Evolutionary conservation across 257 asterid species (phyloP), one percentile per base, ranked within the genome.

Genomic region (Misopates orontium): DNA sequence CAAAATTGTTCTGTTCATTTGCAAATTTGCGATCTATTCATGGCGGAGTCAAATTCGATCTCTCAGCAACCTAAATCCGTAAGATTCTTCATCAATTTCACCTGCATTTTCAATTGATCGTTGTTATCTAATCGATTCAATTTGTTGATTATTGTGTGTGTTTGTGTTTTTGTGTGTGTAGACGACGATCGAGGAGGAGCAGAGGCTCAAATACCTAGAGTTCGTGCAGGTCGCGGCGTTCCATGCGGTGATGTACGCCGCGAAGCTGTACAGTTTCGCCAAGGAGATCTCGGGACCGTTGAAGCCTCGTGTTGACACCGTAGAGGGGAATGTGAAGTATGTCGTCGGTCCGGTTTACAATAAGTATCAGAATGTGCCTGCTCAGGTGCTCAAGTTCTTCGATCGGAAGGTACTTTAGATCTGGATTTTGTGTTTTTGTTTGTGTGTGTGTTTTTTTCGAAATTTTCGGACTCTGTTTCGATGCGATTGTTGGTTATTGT

Each of bases 211-310:
- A 71, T 87, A 86, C 76, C 67, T 92, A 44, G 87, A 85, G 55
- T 92, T 92, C 66, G 90, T 92, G 25, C 97, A 89, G 72, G 79
- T 78, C 2, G 85, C 85, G 21, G 69, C 82, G 1, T 42, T 92
- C 3, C 96, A 84, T 25, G 83, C 87, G 25, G 57, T 83, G 60
- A 24, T 89, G 68, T 80, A 53, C 76, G 82, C 88, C 18, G 85
- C 87, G 13, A 89, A 77, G 64, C 73, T 87, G 31, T 89, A 91
- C 79, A 67, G 36, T 60, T 86, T 76, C 71, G 95, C 96, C 18
- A 89, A 87, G 84, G 90, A 86, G 65, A 89, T 83, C 28, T 85
- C 96, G 0, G 98, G 98, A 18, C 97, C 97, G 4, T 76, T 92
- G 76, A 89, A 89, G 77, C 86, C 92, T 64, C 79, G 98, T 7